These are phyloP conservation scores for Dryas alaskensis DNA, from an alignment of 306 rosid species.

Conservation along the genomic window DNA sequence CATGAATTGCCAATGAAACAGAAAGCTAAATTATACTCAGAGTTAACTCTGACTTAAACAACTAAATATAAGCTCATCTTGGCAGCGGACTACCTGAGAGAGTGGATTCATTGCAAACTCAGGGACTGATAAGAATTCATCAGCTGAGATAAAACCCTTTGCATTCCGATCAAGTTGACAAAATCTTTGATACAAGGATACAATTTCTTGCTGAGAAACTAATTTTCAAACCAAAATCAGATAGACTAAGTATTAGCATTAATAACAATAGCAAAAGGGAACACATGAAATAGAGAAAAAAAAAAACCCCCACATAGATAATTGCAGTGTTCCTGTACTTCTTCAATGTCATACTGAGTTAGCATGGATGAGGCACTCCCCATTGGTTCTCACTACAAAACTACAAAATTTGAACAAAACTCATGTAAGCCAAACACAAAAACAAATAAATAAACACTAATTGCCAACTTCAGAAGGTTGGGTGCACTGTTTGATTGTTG, in stretches of 20 bases:
- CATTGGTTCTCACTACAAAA: conserved; percentile 36
- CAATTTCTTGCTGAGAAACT: conserved; percentile 94
- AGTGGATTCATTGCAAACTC: conserved; percentile 94
- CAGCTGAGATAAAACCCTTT: conserved; percentile 82
- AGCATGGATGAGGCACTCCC: conserved; percentile 78
- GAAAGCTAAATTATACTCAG: neutral
- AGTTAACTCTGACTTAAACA: neutral
- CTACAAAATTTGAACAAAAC: neutral
- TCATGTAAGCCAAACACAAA: conserved; percentile 12
- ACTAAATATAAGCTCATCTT: neutral
- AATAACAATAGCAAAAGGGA: neutral
- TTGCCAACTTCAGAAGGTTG: conserved; percentile 4
- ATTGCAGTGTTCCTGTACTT: conserved; percentile 75
- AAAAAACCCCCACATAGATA: conserved; percentile 37
- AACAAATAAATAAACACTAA: conserved; percentile 3
- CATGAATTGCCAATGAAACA: conserved; percentile 7
- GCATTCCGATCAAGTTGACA: conserved; percentile 92
- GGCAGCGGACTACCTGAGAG: conserved; percentile 58
- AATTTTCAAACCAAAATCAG: conserved; percentile 21
- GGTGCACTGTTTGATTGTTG: neutral
- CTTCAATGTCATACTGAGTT: conserved; percentile 92
- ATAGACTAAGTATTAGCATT: conserved; percentile 8
- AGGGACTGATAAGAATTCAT: conserved; percentile 89
- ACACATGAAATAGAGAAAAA: neutral
- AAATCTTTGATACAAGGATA: conserved; percentile 72